Evolutionary conservation across 192 early-diverging fungal species (phyloP), one percentile per base, ranked within the genome.

Genomic region (Mortierella hygrophila): DNA sequence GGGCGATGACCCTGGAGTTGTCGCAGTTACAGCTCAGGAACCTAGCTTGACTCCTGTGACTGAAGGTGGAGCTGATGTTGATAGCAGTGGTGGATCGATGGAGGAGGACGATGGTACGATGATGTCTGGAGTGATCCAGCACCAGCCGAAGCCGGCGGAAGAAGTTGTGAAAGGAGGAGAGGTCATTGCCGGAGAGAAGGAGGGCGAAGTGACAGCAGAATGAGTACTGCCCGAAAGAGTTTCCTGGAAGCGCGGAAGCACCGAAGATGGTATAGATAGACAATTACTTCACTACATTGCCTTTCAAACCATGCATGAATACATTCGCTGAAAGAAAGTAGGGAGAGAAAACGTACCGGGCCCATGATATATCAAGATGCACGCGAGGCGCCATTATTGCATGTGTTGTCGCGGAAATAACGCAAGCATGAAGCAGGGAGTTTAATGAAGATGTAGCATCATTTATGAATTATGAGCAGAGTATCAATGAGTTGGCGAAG

Each of bases 101-200:
- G 68, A 26, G 1, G 44, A 77, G 9, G 76, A 77, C 37, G 74
- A 76, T 23, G 29, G 41, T 9, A 42, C 41, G 46, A 49, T 68
- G 76, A 70, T 70, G 76, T 41, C 65, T 32, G 60, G 44, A 42
- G 42, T 70, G 40, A 29, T 65, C 21, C 32, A 41, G n/a, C 63
- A 60, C n/a, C 13, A 41, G 75, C 20, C 16, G 13, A 21, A 74
- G 37, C 23, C 13, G 18, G 23, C 23, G 26, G 47, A 74, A 37
- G 42, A 2, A 35, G 8, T 2, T 13, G n/a, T 32, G 47, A 49
- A 26, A 18, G 18, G 72, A 32, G 46, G 23, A 29, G 40, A 49
- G 3, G 32, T 65, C 29, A 11, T 65, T 65, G 29, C 1, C 29
- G 26, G 26, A 29, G 60, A 29, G 26, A 65, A 32, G 32, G 10